Evolutionary conservation across 306 rosid species (phyloP), one percentile per base, ranked within the genome.

Genomic region (Dryas alaskensis): DNA sequence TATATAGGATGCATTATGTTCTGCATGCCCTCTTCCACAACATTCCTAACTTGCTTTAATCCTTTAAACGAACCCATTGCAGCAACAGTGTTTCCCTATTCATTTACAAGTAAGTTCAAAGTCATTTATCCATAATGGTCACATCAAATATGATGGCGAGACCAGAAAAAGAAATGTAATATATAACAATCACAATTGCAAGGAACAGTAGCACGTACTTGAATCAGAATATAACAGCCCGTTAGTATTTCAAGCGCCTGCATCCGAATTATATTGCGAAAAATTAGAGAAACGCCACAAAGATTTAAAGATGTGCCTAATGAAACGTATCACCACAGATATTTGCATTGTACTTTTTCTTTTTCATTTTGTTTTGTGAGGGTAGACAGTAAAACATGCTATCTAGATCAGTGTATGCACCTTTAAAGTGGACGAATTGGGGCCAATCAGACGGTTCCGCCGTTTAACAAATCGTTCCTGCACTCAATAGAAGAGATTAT

Each of bases 11-110:
- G 98, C 98, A 93, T 81, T 80, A 81, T 84, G 87, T 93, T 93
- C 79, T 67, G 67, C 82, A 93, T 86, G 83, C 98, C 89, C 52
- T 93, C 98, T 78, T 93, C 97, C 70, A 93, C 92, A 57, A 93
- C 81, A 84, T 82, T 87, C 84, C 97, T 85, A 31, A 91, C 86
- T 85, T 84, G 90, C 84, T 93, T 93, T 70, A 93, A 83, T 60
- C 97, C 97, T 83, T 87, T 91, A 79, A 88, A 89, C 47, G 96
- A 85, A 76, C 98, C 98, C 96, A 91, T 89, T 17, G 93, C 89
- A 44, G 96, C 75, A 81, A 91, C 97, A 0, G 98, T 86, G 71
- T 86, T 89, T 65, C 98, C 98, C 98, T 93, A 72, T 54, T 52
- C 44, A 76, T 80, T 79, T 45, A 62, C 60, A 43, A 77, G 47